Evolutionary conservation across 495 filamentous ascomycete genomes (phyloP).

Genomic region (Polyplosphaeria fusca): DNA sequence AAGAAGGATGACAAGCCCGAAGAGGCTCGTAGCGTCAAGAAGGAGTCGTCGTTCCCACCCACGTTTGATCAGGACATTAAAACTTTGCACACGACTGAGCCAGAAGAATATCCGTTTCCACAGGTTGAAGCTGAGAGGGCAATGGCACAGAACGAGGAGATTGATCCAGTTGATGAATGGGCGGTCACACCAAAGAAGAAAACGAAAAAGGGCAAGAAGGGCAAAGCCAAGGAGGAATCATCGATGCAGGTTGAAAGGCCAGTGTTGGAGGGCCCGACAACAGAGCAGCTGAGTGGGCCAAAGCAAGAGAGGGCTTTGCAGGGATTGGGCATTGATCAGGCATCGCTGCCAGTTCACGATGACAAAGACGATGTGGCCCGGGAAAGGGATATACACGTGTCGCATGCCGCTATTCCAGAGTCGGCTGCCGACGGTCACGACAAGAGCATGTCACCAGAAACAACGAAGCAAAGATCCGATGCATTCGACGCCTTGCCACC

Average conservation of each 20-base stretch:
- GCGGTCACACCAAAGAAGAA: conserved; percentile 30
- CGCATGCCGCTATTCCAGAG: conserved; percentile 5
- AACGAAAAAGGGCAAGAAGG: conserved; percentile 30
- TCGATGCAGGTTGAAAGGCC: neutral
- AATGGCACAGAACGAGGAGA: neutral
- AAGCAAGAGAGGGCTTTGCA: conserved; percentile 1
- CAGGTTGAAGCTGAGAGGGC: neutral
- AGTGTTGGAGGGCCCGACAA: neutral
- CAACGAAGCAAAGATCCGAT: neutral
- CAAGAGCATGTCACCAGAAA: neutral
- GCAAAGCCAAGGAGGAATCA: conserved; percentile 7
- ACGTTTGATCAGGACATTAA: conserved; percentile 9
- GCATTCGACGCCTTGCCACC: neutral
- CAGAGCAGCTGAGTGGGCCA: neutral
- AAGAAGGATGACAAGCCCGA: neutral
- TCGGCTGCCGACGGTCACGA: neutral
- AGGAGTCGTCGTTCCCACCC: neutral
- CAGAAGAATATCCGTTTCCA: conserved; percentile 18
- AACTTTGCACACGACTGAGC: neutral
- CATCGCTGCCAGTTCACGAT: neutral
- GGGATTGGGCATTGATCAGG: conserved; percentile 1
- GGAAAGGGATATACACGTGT: conserved; percentile 11
- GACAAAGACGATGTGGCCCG: neutral
- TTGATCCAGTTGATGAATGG: conserved; percentile 7
- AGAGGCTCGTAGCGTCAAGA: neutral